phyloP scores from a whole-genome alignment of 106 monocot species.

The Apostasia ramifera region DNA sequence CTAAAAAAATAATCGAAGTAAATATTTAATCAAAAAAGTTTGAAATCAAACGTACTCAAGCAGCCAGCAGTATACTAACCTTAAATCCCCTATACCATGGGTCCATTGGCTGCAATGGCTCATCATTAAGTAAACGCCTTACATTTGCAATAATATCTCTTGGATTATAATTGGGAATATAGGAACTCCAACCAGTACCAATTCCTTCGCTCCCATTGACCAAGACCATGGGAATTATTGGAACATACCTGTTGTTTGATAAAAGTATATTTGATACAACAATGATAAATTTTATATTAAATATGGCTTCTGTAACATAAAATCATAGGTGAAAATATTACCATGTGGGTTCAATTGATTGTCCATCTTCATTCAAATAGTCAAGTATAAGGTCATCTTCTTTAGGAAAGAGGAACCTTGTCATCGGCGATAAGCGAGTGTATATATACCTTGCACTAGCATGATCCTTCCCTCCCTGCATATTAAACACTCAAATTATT shows the following conservation, averaged over 20 bases:
- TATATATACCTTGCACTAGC: conserved; percentile 83
- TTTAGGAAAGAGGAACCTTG: conserved; percentile 79
- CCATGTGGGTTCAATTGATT: conserved; percentile 88
- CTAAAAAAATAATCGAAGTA: conserved; percentile 7
- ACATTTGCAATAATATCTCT: conserved; percentile 80
- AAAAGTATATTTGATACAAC: neutral
- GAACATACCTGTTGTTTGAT: conserved; percentile 58
- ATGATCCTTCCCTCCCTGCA: conserved; percentile 92
- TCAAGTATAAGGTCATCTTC: conserved; percentile 86
- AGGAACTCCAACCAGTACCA: conserved; percentile 98
- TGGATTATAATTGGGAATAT: conserved; percentile 91
- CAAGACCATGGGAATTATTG: conserved; percentile 84
- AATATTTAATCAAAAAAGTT: neutral
- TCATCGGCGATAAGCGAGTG: conserved; percentile 63
- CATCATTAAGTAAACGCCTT: conserved; percentile 67
- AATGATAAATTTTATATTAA: neutral
- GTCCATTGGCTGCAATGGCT: conserved; percentile 69
- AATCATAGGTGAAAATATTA: conserved; percentile 13
- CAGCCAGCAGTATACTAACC: conserved; percentile 21
- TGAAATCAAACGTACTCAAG: neutral
- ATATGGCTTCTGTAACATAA: neutral
- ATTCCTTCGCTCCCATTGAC: conserved; percentile 98
- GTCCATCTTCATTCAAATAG: conserved; percentile 86
- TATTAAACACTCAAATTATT: neutral
- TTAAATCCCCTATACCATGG: conserved; percentile 96